Conservation (phyloP, 106 monocot genomes). For the Dioscorea alata region DNA sequence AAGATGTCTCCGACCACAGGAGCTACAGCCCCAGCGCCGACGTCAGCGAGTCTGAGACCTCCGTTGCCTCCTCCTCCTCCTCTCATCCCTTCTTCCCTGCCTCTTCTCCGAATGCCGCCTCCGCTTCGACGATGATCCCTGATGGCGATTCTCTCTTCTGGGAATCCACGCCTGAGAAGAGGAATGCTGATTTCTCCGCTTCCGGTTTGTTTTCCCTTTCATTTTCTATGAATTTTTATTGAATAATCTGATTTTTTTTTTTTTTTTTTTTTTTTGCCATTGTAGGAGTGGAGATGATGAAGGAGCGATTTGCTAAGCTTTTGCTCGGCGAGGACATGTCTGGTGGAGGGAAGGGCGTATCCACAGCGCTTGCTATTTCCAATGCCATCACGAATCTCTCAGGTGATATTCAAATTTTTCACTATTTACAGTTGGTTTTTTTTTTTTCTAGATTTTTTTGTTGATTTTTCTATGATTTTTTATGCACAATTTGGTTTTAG, state of each 20-base stretch:
- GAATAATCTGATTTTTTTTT: no score
- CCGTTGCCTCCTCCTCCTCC: conserved; percentile 30
- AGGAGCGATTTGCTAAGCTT: conserved; percentile 91
- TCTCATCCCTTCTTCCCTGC: not conserved
- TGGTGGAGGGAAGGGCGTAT: conserved; percentile 89
- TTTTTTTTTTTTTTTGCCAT: no score
- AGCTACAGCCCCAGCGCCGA: conserved; percentile 82
- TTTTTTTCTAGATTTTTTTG: not conserved
- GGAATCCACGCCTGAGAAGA: conserved; percentile 48
- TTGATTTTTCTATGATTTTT: not conserved
- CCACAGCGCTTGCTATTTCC: conserved; percentile 90
- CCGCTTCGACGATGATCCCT: conserved; percentile 18
- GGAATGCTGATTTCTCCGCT: conserved; percentile 23
- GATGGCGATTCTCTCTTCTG: conserved; percentile 24
- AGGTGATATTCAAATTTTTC: conserved; percentile 22
- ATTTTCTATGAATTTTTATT: not conserved
- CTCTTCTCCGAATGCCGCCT: conserved; percentile 9
- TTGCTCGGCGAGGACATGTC: conserved; percentile 98
- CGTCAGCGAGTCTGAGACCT: conserved; percentile 72
- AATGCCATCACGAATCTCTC: conserved; percentile 98
- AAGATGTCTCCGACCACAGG: conserved; percentile 52
- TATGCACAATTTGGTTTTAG: conserved; percentile 19
- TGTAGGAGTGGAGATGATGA: conserved; percentile 96
- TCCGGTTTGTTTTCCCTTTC: conserved; percentile 21
- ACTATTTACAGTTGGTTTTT: not conserved